These are phyloP conservation scores for Rhizopogon vesiculosus DNA, from an alignment of 768 basidiomycete genomes.

Conservation along the genomic window DNA sequence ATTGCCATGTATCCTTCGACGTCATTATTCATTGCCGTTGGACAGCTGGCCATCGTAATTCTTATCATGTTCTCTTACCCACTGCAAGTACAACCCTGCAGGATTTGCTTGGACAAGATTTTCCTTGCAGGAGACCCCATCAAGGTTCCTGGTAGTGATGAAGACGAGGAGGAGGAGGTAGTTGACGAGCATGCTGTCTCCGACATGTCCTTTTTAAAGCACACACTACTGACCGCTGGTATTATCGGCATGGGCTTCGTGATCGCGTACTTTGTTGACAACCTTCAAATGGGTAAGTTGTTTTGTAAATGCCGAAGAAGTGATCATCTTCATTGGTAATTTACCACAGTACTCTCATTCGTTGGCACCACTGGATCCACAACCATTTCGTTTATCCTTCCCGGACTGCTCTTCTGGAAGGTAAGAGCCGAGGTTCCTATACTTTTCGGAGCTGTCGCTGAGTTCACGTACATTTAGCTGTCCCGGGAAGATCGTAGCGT, in stretches of 20 bases:
- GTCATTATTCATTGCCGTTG: constrained; percentile 87
- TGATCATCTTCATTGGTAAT: constrained; percentile 10
- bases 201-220: constrained; percentile 68
- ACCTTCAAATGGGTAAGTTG: constrained; percentile 68
- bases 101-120: constrained; percentile 91
- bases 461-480: constrained; percentile 39
- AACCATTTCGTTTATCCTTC: constrained; percentile 94
- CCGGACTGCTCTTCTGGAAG: constrained; percentile 93
- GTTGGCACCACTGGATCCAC: constrained; percentile 97
- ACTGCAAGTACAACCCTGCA: constrained; percentile 89
- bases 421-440: constrained; percentile 31
- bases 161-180: constrained; percentile 31
- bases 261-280: constrained; percentile 74
- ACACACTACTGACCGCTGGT: constrained; percentile 59
- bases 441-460: constrained; percentile 1
- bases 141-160: constrained; percentile 31
- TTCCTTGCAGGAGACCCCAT: constrained; percentile 43
- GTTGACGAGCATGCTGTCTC: constrained; percentile 46
- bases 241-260: constrained; percentile 64
- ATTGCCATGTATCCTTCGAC: constrained; percentile 93
- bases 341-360: constrained; percentile 78
- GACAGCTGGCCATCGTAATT: constrained; percentile 88
- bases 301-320: not conserved
- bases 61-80: constrained; percentile 93
- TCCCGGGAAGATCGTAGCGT: constrained; percentile 60